These are phyloP conservation scores for Mimosa bimucronata DNA, from an alignment of 306 rosid species.

Conservation along the genomic window DNA sequence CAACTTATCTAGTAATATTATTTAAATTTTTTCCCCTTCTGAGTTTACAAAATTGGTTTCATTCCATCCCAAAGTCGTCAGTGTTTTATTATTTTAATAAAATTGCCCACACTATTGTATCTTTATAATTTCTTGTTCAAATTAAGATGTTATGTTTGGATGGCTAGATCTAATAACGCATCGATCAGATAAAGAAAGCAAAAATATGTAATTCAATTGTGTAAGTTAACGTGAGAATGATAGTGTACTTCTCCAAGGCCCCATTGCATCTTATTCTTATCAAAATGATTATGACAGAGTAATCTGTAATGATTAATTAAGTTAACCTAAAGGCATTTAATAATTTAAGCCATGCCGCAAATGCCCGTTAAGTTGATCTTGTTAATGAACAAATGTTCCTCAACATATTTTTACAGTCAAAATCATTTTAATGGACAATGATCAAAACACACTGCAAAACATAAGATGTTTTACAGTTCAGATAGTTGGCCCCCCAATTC, in stretches of 20 bases:
- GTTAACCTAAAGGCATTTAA: not conserved
- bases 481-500: too few relatives aligned
- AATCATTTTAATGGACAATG: too few relatives aligned
- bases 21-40: not conserved
- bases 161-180: not conserved
- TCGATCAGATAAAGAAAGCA: not conserved
- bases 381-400: not conserved
- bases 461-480: too few relatives aligned
- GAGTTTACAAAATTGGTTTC: slow-evolving; percentile 28
- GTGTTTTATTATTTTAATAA: slow-evolving; percentile 38
- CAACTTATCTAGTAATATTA: not conserved
- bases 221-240: not conserved
- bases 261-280: not conserved
- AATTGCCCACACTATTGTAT: not conserved
- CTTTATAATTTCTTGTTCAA: not conserved
- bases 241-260: not conserved
- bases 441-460: not conserved
- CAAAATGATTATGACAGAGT: not conserved
- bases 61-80: slow-evolving; percentile 33
- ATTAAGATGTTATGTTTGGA: not conserved
- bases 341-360: not conserved
- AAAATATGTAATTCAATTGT: not conserved
- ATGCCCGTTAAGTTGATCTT: not conserved
- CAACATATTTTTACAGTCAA: too few relatives aligned
- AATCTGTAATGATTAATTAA: not conserved